Base-by-base conservation (phyloP, 805 yeast genomes). In the Cyberlindnera sargentensis region DNA sequence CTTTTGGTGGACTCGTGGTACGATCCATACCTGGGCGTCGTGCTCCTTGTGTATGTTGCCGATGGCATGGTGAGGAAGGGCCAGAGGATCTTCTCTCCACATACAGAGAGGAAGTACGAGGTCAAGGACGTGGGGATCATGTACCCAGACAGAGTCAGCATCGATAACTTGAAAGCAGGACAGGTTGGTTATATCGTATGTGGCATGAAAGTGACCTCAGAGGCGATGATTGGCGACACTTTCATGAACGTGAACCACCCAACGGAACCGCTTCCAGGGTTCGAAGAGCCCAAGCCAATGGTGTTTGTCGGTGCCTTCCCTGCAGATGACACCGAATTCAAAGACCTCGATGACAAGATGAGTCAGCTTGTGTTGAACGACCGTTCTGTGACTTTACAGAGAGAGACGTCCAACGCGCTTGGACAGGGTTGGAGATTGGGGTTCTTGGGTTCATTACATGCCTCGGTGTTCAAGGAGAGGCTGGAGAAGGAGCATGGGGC, bases 361-460 rank as follows among this genome's bases (percentile, higher is more conserved):
- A 86, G 83, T 54, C 89, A 88, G 56, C 70, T 91, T 50, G 95
- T 91, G 5, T 68, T 93, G 46, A 91, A 91, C 60, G 99, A 91
- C 59, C 76, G 97, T 55, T 83, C 96, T 1, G 98, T 93, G 2
- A 79, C 93, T 0, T 70, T 91, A 40, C 89, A 85, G 55, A 78
- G 90, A 54, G 97, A 91, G 55, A 86, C 95, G 0, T 90, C 97
- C 0, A 84, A 82, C 58, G 98, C 98, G 0, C 68, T 91, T 45
- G 99, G 99, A 0, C 93, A 90, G 57, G 99, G 99, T 31, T 91
- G 99, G 99, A 78, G 98, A 63, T 66, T 91, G 31, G 99, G 99
- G 1, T 91, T 91, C 59, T 66, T 91, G 29, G 99, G 99, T 0
- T 87, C 97, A 0, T 65, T 91, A 31, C 99, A 91, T 67, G 97